Conservation (phyloP, 2,329 filamentous ascomycete species). For the Rhynchosporium agropyri region DNA sequence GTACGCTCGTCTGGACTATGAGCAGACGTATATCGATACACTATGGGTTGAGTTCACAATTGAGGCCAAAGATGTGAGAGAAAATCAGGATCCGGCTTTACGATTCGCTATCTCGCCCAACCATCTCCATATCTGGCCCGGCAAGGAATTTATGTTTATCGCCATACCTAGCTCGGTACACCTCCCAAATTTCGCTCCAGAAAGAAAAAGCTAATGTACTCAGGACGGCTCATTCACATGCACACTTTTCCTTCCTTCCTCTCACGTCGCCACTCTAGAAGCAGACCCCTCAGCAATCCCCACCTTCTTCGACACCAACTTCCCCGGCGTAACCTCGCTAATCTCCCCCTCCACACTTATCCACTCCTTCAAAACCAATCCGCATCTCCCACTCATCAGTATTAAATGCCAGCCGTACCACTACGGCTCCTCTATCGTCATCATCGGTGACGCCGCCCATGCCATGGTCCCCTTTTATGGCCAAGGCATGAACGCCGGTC, state of each 20-base stretch:
- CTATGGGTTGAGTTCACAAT: slow-evolving; percentile 97
- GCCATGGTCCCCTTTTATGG: slow-evolving; percentile 99
- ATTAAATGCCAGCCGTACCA: slow-evolving; percentile 93
- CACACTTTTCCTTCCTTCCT: slow-evolving; percentile 83
- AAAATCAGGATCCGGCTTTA: slow-evolving; percentile 42
- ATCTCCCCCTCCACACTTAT: slow-evolving; percentile 70
- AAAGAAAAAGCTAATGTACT: slow-evolving; percentile 34
- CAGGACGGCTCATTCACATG: slow-evolving; percentile 92
- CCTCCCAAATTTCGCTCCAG: neutral
- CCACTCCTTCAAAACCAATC: slow-evolving; percentile 76
- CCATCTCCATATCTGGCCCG: slow-evolving; percentile 97
- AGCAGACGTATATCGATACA: slow-evolving; percentile 94
- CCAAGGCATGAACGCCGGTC: slow-evolving; percentile 94
- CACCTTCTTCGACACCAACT: slow-evolving; percentile 78
- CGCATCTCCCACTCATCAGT: slow-evolving; percentile 88
- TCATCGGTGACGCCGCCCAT: slow-evolving; percentile 92
- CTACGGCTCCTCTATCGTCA: slow-evolving; percentile 73
- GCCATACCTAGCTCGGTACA: slow-evolving; percentile 70
- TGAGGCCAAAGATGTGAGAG: slow-evolving; percentile 49
- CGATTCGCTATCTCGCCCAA: slow-evolving; percentile 84
- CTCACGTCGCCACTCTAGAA: slow-evolving; percentile 70
- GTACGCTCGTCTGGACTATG: slow-evolving; percentile 84
- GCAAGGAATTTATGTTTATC: slow-evolving; percentile 95
- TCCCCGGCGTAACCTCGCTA: slow-evolving; percentile 79
- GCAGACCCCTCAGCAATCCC: slow-evolving; percentile 61